A percentile compares a stretch with the other conserved stretches of the same genome.
Conservation (phyloP, 2,329 filamentous ascomycete genomes). For the Ophiostoma ulmi region DNA sequence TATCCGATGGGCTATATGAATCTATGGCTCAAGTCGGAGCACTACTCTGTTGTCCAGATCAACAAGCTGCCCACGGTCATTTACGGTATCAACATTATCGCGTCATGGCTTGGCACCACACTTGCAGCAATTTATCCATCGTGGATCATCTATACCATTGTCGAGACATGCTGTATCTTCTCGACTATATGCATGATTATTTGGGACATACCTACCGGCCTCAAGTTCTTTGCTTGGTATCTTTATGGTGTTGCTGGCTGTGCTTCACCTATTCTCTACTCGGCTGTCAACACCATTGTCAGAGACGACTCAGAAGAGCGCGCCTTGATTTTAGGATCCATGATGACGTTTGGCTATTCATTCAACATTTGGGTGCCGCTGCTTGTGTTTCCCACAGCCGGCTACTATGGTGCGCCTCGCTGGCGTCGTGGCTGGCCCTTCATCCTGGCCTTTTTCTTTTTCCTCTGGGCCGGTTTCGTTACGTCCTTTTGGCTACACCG, state of each 20-base stretch:
- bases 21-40: conserved; percentile 48
- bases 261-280: conserved; percentile 40
- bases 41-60: conserved; percentile 45
- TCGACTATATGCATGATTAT: conserved; percentile 44
- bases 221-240: conserved; percentile 46
- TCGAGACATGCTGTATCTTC: conserved; percentile 38
- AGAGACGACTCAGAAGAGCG: conserved; percentile 39
- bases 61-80: conserved; percentile 47
- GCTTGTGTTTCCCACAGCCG: conserved; percentile 40
- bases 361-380: conserved; percentile 44
- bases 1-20: conserved; percentile 48
- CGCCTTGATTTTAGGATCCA: conserved; percentile 39
- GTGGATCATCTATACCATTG: conserved; percentile 45
- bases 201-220: conserved; percentile 45
- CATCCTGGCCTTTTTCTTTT: conserved; percentile 42
- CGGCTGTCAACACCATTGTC: conserved; percentile 41
- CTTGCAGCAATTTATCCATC: conserved; percentile 47
- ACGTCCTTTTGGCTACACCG: conserved; percentile 37
- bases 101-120: conserved; percentile 46
- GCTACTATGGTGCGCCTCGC: conserved; percentile 39
- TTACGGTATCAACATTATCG: conserved; percentile 45
- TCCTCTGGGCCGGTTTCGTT: conserved; percentile 42
- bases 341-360: conserved; percentile 45
- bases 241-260: conserved; percentile 39
- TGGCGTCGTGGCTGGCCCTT: conserved; percentile 48